phyloP scores from a whole-genome alignment of 2,329 filamentous ascomycete species.

The Daldinia sp. region DNA sequence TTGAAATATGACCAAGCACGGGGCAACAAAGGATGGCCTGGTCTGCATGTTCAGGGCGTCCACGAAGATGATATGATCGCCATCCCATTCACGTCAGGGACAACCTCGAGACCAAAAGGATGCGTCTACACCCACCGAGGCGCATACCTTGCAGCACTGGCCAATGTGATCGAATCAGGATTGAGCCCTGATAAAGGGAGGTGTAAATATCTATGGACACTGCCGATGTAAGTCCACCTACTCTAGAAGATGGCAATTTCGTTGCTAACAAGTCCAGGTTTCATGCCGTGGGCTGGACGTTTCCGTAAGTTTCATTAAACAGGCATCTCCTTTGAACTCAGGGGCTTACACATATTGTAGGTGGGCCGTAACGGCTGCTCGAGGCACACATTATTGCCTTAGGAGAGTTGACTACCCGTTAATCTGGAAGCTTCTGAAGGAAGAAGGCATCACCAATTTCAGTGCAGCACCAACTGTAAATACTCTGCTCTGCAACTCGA shows the following conservation, averaged over 20 bases:
- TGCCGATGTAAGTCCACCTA: constrained; percentile 82
- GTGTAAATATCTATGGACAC: constrained; percentile 89
- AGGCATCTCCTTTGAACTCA: background rate
- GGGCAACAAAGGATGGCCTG: constrained; percentile 80
- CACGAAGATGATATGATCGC: constrained; percentile 87
- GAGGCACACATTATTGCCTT: constrained; percentile 95
- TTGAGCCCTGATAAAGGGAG: constrained; percentile 77
- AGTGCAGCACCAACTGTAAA: constrained; percentile 97
- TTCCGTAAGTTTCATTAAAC: constrained; percentile 63
- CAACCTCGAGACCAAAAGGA: constrained; percentile 91
- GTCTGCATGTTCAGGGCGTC: constrained; percentile 74
- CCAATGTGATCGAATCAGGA: constrained; percentile 88
- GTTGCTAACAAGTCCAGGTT: constrained; percentile 58
- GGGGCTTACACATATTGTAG: constrained; percentile 36
- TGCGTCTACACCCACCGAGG: constrained; percentile 93
- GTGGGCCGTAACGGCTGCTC: constrained; percentile 91
- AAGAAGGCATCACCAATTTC: constrained; percentile 92
- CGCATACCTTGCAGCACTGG: constrained; percentile 85
- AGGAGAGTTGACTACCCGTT: constrained; percentile 94
- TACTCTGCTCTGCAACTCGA: constrained; percentile 85
- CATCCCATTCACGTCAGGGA: constrained; percentile 93
- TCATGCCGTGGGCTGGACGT: constrained; percentile 82
- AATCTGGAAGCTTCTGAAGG: constrained; percentile 89
- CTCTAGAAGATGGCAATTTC: background rate
- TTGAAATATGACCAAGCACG: constrained; percentile 75